Conservation (phyloP, 495 filamentous ascomycete species). For the Trichoderma virens region DNA sequence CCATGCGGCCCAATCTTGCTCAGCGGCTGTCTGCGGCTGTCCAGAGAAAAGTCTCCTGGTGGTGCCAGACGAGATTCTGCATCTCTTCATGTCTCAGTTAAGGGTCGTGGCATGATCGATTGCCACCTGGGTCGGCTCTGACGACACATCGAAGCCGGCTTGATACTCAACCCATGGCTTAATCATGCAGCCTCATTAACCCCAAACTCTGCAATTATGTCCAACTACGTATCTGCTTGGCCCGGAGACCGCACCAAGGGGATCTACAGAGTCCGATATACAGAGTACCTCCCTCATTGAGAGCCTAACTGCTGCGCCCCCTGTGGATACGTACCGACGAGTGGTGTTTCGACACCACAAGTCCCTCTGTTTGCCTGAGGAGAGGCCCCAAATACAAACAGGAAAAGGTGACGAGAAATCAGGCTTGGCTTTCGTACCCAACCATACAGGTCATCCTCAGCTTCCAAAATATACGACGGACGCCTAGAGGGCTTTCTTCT, state of each 20-base stretch:
- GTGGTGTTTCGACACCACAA: not conserved
- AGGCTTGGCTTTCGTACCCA: not conserved
- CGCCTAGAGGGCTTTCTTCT: not conserved
- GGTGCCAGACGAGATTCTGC: not conserved
- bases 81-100: not conserved
- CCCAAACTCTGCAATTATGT: not conserved
- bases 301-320: not conserved
- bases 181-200: not conserved
- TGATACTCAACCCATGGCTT: not conserved
- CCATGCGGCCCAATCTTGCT: not conserved
- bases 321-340: slow-evolving; percentile 2
- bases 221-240: not conserved
- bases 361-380: not conserved
- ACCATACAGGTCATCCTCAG: not conserved
- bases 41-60: not conserved
- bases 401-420: not conserved
- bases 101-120: not conserved
- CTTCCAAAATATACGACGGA: not conserved
- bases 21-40: not conserved
- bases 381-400: not conserved
- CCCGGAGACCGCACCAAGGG: not conserved
- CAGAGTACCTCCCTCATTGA: not conserved
- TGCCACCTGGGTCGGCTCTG: not conserved
- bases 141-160: not conserved
- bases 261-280: not conserved